These are phyloP conservation scores for Russula brevipes DNA, from an alignment of 768 basidiomycete genomes.

Conservation along the genomic window DNA sequence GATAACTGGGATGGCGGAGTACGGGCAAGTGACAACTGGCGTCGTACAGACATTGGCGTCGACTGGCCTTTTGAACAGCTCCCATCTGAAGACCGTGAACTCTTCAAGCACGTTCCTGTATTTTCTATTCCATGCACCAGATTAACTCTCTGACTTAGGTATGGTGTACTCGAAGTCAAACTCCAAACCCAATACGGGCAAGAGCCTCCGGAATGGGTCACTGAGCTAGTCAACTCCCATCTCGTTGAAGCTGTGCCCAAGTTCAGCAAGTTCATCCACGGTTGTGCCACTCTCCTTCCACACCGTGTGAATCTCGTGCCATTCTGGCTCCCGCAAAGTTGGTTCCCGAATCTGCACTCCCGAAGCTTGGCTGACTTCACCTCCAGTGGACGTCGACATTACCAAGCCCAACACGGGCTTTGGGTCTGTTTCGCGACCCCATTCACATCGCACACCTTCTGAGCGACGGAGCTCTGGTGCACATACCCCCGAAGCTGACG, in stretches of 20 bases:
- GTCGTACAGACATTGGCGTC: constrained; percentile 88
- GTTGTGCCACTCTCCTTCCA: constrained; percentile 89
- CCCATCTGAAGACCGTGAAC: constrained; percentile 71
- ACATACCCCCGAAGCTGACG: constrained; percentile 38
- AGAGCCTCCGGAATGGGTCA: constrained; percentile 93
- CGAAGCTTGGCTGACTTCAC: neutral
- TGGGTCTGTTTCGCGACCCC: constrained; percentile 69
- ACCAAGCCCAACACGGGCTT: constrained; percentile 80
- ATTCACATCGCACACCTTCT: constrained; percentile 33
- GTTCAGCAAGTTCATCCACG: constrained; percentile 97
- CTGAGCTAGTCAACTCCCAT: constrained; percentile 92
- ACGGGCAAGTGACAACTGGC: constrained; percentile 88
- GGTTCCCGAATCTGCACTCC: constrained; percentile 21
- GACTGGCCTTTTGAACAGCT: constrained; percentile 85
- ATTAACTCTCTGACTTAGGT: constrained; percentile 36
- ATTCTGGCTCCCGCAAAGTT: constrained; percentile 97
- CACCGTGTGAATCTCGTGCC: constrained; percentile 93
- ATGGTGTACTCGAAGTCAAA: constrained; percentile 96
- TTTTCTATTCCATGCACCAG: neutral
- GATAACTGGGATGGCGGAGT: constrained; percentile 88
- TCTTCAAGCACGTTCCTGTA: constrained; percentile 67
- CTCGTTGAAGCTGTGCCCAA: constrained; percentile 97
- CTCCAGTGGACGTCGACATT: constrained; percentile 88
- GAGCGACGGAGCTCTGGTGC: constrained; percentile 37
- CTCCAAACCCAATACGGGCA: constrained; percentile 94